Conservation (phyloP, 1,139 yeast species). For the Candida tropicalis region DNA sequence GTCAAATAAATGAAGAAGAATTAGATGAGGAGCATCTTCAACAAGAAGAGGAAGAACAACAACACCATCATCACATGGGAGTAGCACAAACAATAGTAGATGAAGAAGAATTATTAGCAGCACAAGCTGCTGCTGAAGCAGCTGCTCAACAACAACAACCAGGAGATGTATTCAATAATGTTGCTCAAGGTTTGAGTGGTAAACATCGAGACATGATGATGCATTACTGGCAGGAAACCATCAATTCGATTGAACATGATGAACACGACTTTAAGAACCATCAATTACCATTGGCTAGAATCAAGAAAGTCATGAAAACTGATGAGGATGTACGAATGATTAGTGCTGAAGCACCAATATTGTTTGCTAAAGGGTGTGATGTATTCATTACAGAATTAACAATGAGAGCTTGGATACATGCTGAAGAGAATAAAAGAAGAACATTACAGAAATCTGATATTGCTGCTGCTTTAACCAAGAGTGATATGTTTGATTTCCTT, state of each 20-base stretch:
- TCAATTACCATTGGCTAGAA: constrained; percentile 91
- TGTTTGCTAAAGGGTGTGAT: constrained; percentile 97
- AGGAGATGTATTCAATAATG: constrained; percentile 83
- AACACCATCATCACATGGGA: constrained; percentile 16
- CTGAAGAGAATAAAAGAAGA: constrained; percentile 92
- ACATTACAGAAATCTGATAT: constrained; percentile 93
- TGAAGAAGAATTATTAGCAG: constrained; percentile 40
- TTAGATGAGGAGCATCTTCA: not conserved
- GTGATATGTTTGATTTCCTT: constrained; percentile 95
- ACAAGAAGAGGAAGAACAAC: constrained; percentile 5
- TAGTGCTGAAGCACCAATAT: constrained; percentile 95
- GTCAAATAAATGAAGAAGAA: constrained; percentile 1
- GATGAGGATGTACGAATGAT: constrained; percentile 98
- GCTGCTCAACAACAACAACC: constrained; percentile 49
- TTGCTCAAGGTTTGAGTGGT: constrained; percentile 89
- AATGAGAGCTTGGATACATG: constrained; percentile 99
- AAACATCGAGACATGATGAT: constrained; percentile 85
- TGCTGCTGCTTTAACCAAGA: constrained; percentile 90
- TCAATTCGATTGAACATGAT: constrained; percentile 85
- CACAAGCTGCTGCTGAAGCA: constrained; percentile 54
- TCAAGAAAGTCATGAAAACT: constrained; percentile 95
- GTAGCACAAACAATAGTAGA: constrained; percentile 31
- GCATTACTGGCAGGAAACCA: constrained; percentile 96
- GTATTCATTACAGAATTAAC: constrained; percentile 94
- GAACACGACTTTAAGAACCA: constrained; percentile 93